Conservation (phyloP, 495 filamentous ascomycete species). For the Letharia columbiana region DNA sequence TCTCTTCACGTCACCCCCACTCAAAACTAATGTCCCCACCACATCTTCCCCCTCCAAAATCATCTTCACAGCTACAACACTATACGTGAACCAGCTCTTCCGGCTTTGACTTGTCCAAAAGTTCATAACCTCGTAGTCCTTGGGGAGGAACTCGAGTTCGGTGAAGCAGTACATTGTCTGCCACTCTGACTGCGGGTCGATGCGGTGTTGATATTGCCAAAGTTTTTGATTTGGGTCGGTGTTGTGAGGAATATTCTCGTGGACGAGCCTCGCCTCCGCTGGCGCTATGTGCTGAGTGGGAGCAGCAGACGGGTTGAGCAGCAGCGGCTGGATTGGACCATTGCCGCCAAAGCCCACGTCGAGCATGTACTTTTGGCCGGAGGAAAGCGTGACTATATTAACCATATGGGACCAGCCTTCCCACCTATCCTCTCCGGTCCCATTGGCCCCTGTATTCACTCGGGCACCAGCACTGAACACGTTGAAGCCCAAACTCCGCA, state of each 20-base stretch:
- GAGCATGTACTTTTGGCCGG: slow-evolving; percentile 44
- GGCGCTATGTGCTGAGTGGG: slow-evolving; percentile 36
- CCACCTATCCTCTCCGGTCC: slow-evolving; percentile 29
- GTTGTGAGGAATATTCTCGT: slow-evolving; percentile 41
- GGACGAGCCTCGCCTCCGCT: slow-evolving; percentile 43
- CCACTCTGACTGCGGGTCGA: slow-evolving; percentile 38
- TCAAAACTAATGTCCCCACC: slow-evolving; percentile 52
- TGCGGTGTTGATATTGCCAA: slow-evolving; percentile 59
- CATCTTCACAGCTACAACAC: slow-evolving; percentile 49
- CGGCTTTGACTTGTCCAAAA: slow-evolving; percentile 40
- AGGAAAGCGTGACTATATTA: slow-evolving; percentile 53
- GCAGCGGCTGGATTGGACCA: slow-evolving; percentile 49
- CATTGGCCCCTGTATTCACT: slow-evolving; percentile 23
- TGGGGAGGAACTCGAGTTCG: slow-evolving; percentile 51
- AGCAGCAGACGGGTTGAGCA: slow-evolving; percentile 25
- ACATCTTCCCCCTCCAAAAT: slow-evolving; percentile 40
- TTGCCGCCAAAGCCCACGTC: slow-evolving; percentile 68
- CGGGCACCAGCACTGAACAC: slow-evolving; percentile 44
- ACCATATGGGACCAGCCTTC: slow-evolving; percentile 55
- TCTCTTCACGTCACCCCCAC: slow-evolving; percentile 47
- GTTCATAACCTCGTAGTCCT: slow-evolving; percentile 61
- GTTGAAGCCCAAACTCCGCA: slow-evolving; percentile 53
- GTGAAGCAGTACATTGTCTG: slow-evolving; percentile 51
- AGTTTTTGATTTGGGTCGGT: slow-evolving; percentile 37
- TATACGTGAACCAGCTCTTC: slow-evolving; percentile 41